phyloP scores from a whole-genome alignment of 2,329 filamentous ascomycete species.

The Venturia oleaginea region DNA sequence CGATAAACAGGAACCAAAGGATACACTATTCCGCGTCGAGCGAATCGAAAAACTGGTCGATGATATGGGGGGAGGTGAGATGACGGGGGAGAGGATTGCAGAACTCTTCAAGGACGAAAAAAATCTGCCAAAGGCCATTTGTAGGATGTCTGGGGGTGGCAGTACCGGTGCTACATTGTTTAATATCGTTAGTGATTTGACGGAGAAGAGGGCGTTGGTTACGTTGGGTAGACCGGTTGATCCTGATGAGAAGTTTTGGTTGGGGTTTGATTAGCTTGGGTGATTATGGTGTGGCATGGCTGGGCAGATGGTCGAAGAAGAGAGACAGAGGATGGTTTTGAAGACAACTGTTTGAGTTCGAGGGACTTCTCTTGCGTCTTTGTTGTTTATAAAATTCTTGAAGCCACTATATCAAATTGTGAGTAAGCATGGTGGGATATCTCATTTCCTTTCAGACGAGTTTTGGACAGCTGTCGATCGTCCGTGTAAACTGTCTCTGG shows the following conservation, averaged over 20 bases:
- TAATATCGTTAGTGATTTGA: conserved; percentile 31
- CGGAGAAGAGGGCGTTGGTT: conserved; percentile 21
- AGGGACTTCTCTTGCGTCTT: no score
- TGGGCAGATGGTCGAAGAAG: not conserved
- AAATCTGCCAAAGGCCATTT: conserved; percentile 20
- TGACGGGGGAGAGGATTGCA: conserved; percentile 22
- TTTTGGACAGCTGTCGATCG: not conserved
- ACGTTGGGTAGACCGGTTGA: conserved; percentile 25
- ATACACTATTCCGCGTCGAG: conserved; percentile 28
- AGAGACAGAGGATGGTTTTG: not conserved
- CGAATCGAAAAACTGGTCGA: conserved; percentile 29
- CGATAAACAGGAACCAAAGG: conserved; percentile 35
- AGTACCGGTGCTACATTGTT: conserved; percentile 25
- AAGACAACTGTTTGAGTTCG: no score
- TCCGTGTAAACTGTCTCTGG: not conserved
- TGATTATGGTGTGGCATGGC: no score
- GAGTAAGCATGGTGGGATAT: not conserved
- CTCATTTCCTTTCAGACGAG: not conserved
- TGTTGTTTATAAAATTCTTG: no score
- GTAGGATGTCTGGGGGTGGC: conserved; percentile 21
- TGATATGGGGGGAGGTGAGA: conserved; percentile 17
- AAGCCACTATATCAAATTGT: no score
- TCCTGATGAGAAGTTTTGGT: conserved; percentile 19
- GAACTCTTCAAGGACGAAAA: conserved; percentile 31
- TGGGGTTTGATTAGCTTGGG: conserved; percentile 17